Evolutionary conservation across 306 rosid genomes (phyloP), one percentile per base, ranked within the genome.

Genomic region (Pueraria montana): DNA sequence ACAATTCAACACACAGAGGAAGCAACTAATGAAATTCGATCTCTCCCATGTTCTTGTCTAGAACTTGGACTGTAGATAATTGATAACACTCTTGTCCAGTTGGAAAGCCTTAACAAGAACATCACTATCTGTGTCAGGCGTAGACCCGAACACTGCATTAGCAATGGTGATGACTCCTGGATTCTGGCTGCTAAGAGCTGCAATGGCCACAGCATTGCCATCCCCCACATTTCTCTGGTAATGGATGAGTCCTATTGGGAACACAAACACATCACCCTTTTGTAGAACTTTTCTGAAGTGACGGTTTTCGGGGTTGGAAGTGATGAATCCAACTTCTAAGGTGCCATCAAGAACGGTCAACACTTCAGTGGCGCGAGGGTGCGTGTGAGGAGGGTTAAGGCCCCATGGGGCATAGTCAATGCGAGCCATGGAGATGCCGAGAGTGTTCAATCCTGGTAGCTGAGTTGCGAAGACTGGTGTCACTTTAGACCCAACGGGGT

Each of bases 221-320:
- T 78, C 0, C 2, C 90, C 90, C 0, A 82, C 82, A 53, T 87
- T 87, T 84, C 84, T 82, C 42, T 84, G 85, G 49, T 67, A 87
- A 56, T 84, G 90, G 1, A 87, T 8, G 8, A 84, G 88, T 2
- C 90, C 90, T 2, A 46, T 13, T 0, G 90, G 90, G 16, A 87
- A 87, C 82, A 84, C 88, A 74, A 84, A 81, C 69, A 84, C 84
- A 16, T 87, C 90, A 67, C 88, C 88, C 77, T 78, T 82, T 0
- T 82, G 77, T 13, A 87, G 67, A 14, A 84, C 74, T 20, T 78
- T 87, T 0, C 64, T 30, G 0, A 87, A 61, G 58, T 58, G 86
- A 0, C 74, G 84, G 11, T 82, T 84, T 49, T 87, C 84, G 0
- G 90, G 88, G 84, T 87, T 82, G 1, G 90, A 84, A 61, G 88